Evolutionary conservation across 1,139 yeast genomes (phyloP).

Genomic region (Kluyveromyces sp.): DNA sequence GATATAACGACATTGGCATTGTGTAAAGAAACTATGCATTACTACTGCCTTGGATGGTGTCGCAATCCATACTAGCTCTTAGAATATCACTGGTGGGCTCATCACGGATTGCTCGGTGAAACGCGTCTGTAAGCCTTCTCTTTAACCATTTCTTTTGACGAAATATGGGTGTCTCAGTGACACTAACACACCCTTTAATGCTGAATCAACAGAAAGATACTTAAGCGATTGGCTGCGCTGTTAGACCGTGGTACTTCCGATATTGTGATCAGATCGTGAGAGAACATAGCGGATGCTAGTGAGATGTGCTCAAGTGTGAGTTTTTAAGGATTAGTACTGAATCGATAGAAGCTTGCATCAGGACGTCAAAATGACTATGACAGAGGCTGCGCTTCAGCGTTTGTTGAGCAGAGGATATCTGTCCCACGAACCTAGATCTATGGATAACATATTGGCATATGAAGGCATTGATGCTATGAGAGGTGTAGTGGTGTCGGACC

Average conservation of each 20-base stretch:
- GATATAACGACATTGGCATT: neutral
- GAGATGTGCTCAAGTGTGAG: no score
- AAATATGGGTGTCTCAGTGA: neutral
- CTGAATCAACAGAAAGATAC: neutral
- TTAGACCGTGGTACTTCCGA: no score
- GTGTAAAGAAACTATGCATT: neutral
- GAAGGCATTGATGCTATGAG: neutral
- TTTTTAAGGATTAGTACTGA: no score
- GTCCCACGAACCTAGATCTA: slow-evolving; percentile 3
- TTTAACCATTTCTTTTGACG: neutral
- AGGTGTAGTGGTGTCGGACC: neutral
- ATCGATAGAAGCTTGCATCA: no score
- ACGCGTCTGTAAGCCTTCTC: neutral
- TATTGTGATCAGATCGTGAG: no score
- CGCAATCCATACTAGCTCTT: no score
- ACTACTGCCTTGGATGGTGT: no score
- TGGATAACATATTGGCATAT: neutral
- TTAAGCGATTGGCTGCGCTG: neutral
- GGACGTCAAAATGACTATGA: slow-evolving; percentile 2
- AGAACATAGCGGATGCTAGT: no score
- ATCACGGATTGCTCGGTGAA: neutral
- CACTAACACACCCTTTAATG: neutral
- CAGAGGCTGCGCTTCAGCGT: slow-evolving; percentile 4
- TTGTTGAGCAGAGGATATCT: slow-evolving; percentile 2
- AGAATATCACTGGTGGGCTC: neutral